Percentiles rank a stretch among this genome's conserved stretches.
Conservation (phyloP, 768 basidiomycete genomes). For the Pluteus cervinus region DNA sequence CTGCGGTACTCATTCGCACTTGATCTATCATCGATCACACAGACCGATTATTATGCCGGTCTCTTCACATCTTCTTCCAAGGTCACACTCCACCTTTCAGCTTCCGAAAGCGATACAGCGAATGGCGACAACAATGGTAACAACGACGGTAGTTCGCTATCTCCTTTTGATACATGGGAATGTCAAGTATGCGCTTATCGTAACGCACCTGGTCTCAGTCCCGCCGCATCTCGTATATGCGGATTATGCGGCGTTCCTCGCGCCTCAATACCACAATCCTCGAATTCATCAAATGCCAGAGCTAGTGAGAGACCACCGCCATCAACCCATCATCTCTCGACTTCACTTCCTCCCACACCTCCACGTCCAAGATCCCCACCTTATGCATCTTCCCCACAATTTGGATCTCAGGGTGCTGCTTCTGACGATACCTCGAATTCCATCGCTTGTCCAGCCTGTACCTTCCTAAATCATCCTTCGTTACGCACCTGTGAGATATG, state of each 20-base stretch:
- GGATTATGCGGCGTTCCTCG: constrained; percentile 79
- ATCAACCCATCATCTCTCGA: no score
- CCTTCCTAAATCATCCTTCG: constrained; percentile 83
- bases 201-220: constrained; percentile 74
- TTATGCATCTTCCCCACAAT: constrained; percentile 26
- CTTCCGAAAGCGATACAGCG: constrained; percentile 15
- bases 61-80: constrained; percentile 88
- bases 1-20: constrained; percentile 59
- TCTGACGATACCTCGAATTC: constrained; percentile 19
- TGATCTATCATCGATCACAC: constrained; percentile 55
- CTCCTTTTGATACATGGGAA: constrained; percentile 60
- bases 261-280: constrained; percentile 22
- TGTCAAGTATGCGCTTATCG: constrained; percentile 86
- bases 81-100: constrained; percentile 71
- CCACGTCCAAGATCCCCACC: constrained; percentile 22
- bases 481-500: constrained; percentile 83
- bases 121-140: no score
- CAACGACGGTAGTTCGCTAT: constrained; percentile 17
- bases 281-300: constrained; percentile 23
- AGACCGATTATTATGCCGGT: constrained; percentile 87
- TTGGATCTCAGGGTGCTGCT: constrained; percentile 23
- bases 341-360: constrained; percentile 30
- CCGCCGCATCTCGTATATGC: constrained; percentile 64
- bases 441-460: constrained; percentile 80
- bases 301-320: no score